Base-by-base conservation (phyloP, 2,329 filamentous ascomycete genomes). In the Thermothelomyces thermophilus region DNA sequence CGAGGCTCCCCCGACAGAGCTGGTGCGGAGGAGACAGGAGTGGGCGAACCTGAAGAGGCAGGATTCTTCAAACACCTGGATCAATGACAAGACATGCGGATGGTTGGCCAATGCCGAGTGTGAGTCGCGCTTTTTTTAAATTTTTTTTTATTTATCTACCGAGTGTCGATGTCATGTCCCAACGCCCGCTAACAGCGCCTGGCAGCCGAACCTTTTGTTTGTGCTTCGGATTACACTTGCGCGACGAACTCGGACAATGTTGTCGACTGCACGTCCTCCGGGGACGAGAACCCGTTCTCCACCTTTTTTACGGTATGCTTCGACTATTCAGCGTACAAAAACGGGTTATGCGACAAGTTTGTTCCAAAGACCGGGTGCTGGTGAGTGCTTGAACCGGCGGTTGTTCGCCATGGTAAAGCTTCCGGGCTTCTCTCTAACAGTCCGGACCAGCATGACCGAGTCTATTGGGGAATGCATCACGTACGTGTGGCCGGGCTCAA, bases 231-330 rank as follows among this genome's bases (percentile, higher is more conserved):
- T 0, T 51, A 39, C 6, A 53, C 46, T 5, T 64, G 62, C 52
- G 47, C 44, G 5, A 71, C 68, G 2, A 66, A 70, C 54, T 46
- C 40, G 1, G 46, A 64, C 14, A 53, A 67, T n/a, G 60, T 66
- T 33, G 66, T 71, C 22, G 68, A 60, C 7, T 71, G 69, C 50
- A 61, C 49, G 1, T 39, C 53, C 2, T 62, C 63, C 0, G 63
- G 59, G 2, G 49, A 56, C 3, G 56, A 55, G 6, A 60, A 61
- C 31, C 45, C 50, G 0, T 69, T 70, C 50, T 70, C 58, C 55
- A 61, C 50, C 0, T 69, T 70, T 49, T 70, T 58, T 54, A 61
- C 62, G 2, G 59, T 60, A 3, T 71, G 69, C 40, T 49, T 70
- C 13, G 64, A 70, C 50, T 65, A 62, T 49, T 48, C 60, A 2